Evolutionary conservation across 176 grass and related monocot species (phyloP).

Genomic region (Raddia distichophylla): DNA sequence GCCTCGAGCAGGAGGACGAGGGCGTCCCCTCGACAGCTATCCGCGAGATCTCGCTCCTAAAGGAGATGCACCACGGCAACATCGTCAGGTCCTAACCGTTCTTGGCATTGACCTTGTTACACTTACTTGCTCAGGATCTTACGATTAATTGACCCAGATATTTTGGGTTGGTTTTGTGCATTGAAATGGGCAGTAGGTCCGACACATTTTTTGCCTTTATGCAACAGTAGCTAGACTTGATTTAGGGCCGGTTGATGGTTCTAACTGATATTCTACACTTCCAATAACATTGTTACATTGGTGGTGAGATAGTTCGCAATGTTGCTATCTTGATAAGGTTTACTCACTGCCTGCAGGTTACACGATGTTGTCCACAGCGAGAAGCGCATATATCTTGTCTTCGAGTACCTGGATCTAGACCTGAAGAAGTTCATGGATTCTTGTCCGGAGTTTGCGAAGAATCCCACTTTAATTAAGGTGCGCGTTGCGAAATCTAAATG

Average conservation of each 20-base stretch:
- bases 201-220: constrained; percentile 28
- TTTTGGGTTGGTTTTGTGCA: background rate
- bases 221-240: constrained; percentile 23
- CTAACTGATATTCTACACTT: background rate
- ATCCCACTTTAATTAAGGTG: constrained; percentile 79
- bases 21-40: constrained; percentile 94
- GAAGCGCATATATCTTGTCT: constrained; percentile 92
- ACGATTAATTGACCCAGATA: background rate
- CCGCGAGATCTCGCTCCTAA: constrained; percentile 94
- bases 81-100: constrained; percentile 66
- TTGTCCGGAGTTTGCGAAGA: constrained; percentile 82
- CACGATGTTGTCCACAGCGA: constrained; percentile 92
- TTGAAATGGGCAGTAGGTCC: constrained; percentile 9
- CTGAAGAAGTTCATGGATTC: constrained; percentile 97
- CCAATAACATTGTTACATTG: background rate
- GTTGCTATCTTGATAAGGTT: constrained; percentile 21
- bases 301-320: background rate
- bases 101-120: constrained; percentile 1
- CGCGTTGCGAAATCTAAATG: background rate
- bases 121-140: background rate
- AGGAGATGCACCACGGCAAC: constrained; percentile 95
- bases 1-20: constrained; percentile 93
- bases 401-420: constrained; percentile 93
- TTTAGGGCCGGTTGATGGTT: constrained; percentile 15
- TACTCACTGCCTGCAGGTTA: constrained; percentile 53